A percentile compares a stretch with the other conserved stretches of the same genome.
phyloP scores from a whole-genome alignment of 148 eudicot species.

The Rhododendron mucronatum region DNA sequence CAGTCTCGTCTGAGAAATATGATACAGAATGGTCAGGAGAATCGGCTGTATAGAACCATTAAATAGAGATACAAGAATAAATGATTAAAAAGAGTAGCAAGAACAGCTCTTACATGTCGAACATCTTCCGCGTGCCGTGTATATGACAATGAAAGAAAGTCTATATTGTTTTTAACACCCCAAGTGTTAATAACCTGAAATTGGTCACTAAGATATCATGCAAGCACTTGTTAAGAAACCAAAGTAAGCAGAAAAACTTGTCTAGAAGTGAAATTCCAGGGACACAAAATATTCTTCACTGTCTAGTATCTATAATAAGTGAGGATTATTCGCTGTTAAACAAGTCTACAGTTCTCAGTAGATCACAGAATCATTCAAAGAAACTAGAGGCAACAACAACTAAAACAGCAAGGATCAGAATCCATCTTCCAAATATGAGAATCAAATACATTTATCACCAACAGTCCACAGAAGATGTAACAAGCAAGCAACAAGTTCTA shows the following conservation, averaged over 20 bases:
- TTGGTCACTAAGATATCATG: slow-evolving; percentile 8
- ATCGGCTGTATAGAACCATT: not conserved
- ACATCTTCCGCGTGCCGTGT: slow-evolving; percentile 97
- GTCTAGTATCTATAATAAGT: not conserved
- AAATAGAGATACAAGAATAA: not conserved
- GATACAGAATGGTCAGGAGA: not conserved
- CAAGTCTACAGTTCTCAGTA: not conserved
- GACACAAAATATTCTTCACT: slow-evolving; percentile 1
- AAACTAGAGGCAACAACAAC: not conserved
- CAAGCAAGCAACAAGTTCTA: slow-evolving; percentile 6
- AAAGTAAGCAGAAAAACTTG: not conserved
- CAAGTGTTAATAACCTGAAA: slow-evolving; percentile 77
- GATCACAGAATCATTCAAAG: not conserved
- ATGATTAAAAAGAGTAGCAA: slow-evolving; percentile 10
- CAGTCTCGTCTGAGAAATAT: not conserved
- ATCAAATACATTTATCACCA: not conserved
- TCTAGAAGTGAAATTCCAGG: not conserved
- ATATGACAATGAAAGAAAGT: slow-evolving; percentile 80
- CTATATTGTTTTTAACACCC: slow-evolving; percentile 90
- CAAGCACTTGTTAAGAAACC: not conserved
- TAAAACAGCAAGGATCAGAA: not conserved
- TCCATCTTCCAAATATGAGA: not conserved
- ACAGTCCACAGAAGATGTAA: not conserved
- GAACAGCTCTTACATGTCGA: slow-evolving; percentile 56
- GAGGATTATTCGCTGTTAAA: not conserved